These are phyloP conservation scores for Spongospora subterranea DNA, from an alignment of 208 protist species.

Conservation along the genomic window DNA sequence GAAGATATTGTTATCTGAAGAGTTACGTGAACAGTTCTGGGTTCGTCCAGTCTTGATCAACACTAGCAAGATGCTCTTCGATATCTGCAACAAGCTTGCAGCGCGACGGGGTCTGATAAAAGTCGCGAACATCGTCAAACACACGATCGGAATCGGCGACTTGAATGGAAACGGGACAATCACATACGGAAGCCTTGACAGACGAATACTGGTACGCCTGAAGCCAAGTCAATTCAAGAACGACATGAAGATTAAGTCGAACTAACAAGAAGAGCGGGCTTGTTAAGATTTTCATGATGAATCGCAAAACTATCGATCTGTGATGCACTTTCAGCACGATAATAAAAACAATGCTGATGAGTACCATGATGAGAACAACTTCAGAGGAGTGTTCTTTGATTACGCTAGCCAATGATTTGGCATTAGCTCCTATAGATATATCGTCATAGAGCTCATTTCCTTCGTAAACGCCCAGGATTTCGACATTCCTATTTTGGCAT, in stretches of 20 bases:
- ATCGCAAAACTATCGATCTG: constrained; percentile 28
- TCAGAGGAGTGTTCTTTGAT: background rate
- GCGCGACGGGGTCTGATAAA: background rate
- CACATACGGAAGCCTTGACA: background rate
- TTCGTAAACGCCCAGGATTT: constrained; percentile 28
- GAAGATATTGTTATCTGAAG: no score
- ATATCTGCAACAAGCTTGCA: background rate
- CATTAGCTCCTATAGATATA: constrained; percentile 6
- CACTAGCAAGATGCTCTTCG: constrained; percentile 2
- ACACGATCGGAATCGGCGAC: background rate
- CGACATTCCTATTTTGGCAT: background rate
- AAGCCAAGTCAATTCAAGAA: background rate
- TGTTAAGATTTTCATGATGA: background rate
- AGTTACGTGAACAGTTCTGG: no score
- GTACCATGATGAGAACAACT: background rate
- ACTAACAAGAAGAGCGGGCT: constrained; percentile 6
- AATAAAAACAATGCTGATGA: background rate
- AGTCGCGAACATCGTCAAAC: background rate
- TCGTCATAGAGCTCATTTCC: constrained; percentile 7
- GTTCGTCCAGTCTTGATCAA: constrained; percentile 1
- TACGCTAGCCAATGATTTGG: background rate
- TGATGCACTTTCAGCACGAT: background rate
- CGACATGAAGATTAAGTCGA: background rate
- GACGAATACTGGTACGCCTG: background rate
- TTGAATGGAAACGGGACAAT: background rate